These are phyloP conservation scores for Boletus fagicola DNA, from an alignment of 768 basidiomycete species.

Conservation along the genomic window DNA sequence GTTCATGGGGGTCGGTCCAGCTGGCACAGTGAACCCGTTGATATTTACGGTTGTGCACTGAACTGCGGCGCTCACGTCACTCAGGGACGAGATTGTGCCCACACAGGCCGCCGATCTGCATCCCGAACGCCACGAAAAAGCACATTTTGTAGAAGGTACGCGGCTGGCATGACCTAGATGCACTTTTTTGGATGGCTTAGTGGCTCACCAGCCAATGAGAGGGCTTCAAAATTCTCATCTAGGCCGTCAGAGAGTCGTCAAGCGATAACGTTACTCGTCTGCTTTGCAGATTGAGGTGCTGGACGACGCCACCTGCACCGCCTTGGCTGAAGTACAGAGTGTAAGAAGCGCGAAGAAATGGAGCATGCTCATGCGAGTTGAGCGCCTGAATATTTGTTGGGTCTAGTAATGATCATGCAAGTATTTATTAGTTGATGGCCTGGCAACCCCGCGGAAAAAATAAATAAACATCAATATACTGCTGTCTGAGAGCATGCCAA, in stretches of 20 bases:
- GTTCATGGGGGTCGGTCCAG: conserved; percentile 49
- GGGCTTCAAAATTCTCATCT: no score
- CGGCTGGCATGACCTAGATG: no score
- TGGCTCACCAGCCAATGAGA: no score
- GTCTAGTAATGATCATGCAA: neutral
- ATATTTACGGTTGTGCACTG: conserved; percentile 58
- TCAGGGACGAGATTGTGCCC: conserved; percentile 52
- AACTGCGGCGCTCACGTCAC: conserved; percentile 50
- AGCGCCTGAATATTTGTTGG: neutral
- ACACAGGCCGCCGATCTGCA: no score
- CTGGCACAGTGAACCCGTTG: conserved; percentile 55
- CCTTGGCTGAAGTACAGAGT: conserved; percentile 17
- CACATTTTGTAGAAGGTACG: no score
- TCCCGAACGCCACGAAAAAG: no score
- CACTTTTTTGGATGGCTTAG: no score
- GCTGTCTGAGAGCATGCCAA: neutral
- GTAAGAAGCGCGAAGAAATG: conserved; percentile 9
- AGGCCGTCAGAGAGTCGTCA: no score
- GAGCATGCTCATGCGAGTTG: conserved; percentile 10
- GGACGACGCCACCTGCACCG: conserved; percentile 10
- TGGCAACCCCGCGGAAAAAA: neutral
- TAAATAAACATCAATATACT: neutral
- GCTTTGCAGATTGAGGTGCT: no score
- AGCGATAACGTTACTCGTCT: no score
- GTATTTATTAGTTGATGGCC: neutral